Percentiles rank a stretch among this genome's conserved stretches.
These are phyloP conservation scores for Boletus subluridellus DNA, from an alignment of 1,284 basidiomycete species.

Conservation along the genomic window DNA sequence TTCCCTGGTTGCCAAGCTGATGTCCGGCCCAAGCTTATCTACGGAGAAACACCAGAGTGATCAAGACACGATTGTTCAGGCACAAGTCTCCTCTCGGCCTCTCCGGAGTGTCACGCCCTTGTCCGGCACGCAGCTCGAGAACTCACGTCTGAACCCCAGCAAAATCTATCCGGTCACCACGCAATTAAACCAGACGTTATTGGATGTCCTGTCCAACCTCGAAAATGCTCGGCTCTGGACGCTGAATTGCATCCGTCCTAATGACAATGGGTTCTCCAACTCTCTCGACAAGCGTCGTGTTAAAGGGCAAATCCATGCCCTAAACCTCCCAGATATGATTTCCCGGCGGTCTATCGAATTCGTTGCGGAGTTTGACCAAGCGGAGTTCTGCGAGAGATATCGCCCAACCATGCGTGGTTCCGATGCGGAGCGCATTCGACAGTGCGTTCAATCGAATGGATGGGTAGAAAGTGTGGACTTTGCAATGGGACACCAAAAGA, in stretches of 20 bases:
- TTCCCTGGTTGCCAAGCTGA: constrained; percentile 78
- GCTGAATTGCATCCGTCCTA: constrained; percentile 82
- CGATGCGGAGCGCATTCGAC: constrained; percentile 63
- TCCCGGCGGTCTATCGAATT: constrained; percentile 66
- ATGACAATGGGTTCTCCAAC: constrained; percentile 83
- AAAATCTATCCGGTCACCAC: constrained; percentile 81
- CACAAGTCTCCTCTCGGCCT: constrained; percentile 79
- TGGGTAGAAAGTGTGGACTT: constrained; percentile 78
- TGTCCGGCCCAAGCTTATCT: constrained; percentile 84
- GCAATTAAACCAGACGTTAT: constrained; percentile 78
- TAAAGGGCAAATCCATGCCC: constrained; percentile 71
- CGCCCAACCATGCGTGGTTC: constrained; percentile 72
- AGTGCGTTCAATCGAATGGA: constrained; percentile 70
- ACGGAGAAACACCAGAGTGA: constrained; percentile 84
- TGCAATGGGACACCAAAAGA: constrained; percentile 56
- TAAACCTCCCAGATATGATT: constrained; percentile 74
- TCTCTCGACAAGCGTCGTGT: constrained; percentile 86
- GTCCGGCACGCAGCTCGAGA: constrained; percentile 40
- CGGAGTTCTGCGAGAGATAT: constrained; percentile 74
- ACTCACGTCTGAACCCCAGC: constrained; percentile 55
- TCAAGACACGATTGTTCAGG: constrained; percentile 81
- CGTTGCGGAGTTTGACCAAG: constrained; percentile 60
- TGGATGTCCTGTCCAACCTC: constrained; percentile 63
- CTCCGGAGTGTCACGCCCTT: constrained; percentile 55
- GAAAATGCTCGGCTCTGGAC: constrained; percentile 73